phyloP scores from a whole-genome alignment of 345 rosid genomes.

The Aquilaria sinensis region DNA sequence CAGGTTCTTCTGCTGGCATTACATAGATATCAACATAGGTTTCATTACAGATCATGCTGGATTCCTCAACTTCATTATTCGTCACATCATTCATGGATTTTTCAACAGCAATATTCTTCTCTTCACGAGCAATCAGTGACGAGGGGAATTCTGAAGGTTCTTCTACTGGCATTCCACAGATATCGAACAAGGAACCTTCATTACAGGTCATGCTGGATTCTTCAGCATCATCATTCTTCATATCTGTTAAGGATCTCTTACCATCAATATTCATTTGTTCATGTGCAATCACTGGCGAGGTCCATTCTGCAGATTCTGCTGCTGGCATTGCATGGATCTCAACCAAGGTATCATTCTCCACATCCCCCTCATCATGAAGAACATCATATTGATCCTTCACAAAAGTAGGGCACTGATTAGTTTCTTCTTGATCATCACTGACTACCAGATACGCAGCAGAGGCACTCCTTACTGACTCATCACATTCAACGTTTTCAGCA shows the following conservation, averaged over 20 bases:
- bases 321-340: conserved; percentile 10
- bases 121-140: no score
- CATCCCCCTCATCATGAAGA: neutral
- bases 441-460: conserved; percentile 2
- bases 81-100: no score
- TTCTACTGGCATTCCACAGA: neutral
- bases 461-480: neutral
- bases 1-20: neutral
- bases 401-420: neutral
- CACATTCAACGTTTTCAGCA: neutral
- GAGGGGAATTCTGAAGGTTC: conserved; percentile 11
- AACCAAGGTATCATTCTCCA: conserved; percentile 1
- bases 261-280: no score
- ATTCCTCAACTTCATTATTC: no score
- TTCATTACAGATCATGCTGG: neutral
- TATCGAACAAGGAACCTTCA: conserved; percentile 8
- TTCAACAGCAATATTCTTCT: no score
- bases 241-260: no score
- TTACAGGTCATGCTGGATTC: neutral
- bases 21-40: conserved; percentile 9
- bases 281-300: no score
- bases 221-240: no score
- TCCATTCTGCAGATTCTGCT: conserved; percentile 8
- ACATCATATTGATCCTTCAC: neutral
- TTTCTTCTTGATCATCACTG: neutral